Base-by-base conservation (phyloP, 805 yeast genomes). In the Saccharomycopsis sp. region DNA sequence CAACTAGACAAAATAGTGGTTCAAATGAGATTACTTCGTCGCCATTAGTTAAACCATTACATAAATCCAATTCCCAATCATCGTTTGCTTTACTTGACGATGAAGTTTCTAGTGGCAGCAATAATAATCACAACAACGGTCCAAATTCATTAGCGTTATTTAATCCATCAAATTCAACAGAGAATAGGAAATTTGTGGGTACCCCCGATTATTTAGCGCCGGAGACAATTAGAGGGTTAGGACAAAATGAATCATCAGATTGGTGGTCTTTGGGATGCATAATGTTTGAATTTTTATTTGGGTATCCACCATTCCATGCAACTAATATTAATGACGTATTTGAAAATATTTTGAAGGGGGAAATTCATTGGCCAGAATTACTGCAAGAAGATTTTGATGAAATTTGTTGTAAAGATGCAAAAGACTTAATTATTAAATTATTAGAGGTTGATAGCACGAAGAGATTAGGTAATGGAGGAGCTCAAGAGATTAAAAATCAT, bases 191-290 rank as follows among this genome's bases (percentile, higher is more conserved):
- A 50, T 89, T 90, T 56, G 95, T 88, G 26, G 99, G 99, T 0
- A 93, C 99, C 0, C 99, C 99, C 0, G 98, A 93, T 60, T 93
- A 93, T 61, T 72, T 94, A 32, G 95, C 99, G 0, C 99, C 99
- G 0, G 99, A 93, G 59, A 89, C 96, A 0, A 87, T 93, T 50
- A 68, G 74, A 34, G 97, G 97, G 32, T 69, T 72, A 1, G 82
- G 85, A 0, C 96, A 90, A 59, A 85, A 80, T 50, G 88, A 79
- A 51, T 75, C 80, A 22, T 79, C 90, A n/a, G 97, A 89, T 65
- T 89, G 98, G 98, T 93, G 99, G 99, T 86, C 97, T 2, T 75
- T 90, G 27, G 99, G 99, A 0, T 90, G 97, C 61, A 87, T 93
- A 9, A 63, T 90, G 45, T 93, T 90, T 67, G 99, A 93, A 63